Evolutionary conservation across 768 basidiomycete genomes (phyloP).

Genomic region (Steccherinum ochraceum): DNA sequence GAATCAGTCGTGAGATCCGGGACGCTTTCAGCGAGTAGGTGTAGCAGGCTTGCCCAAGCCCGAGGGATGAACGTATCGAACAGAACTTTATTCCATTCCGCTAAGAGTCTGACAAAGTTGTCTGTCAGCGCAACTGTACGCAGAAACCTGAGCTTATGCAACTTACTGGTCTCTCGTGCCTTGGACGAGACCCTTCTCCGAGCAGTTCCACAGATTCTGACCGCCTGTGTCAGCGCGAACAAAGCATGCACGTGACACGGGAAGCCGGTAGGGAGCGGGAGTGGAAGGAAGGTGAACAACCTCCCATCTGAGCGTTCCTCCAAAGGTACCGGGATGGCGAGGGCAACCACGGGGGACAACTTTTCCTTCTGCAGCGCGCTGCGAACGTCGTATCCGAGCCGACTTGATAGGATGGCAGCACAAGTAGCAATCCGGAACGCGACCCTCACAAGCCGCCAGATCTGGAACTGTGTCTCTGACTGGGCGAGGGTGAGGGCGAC

Average conservation of each 20-base stretch:
- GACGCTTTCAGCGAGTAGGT: conserved; percentile 19
- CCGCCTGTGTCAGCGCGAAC: conserved; percentile 42
- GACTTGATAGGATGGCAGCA: conserved; percentile 18
- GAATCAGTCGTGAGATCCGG: conserved; percentile 20
- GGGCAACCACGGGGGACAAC: conserved; percentile 30
- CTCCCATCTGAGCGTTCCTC: conserved; percentile 24
- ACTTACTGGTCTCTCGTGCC: conserved; percentile 38
- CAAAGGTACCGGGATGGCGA: conserved; percentile 30
- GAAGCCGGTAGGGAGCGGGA: conserved; percentile 40
- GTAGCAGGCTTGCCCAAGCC: conserved; percentile 34
- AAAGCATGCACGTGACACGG: conserved; percentile 39
- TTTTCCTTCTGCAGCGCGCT: conserved; percentile 32
- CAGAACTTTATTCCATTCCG: conserved; percentile 42
- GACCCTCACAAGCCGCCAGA: conserved; percentile 8
- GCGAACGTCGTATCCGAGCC: conserved; percentile 20
- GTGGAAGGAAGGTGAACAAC: conserved; percentile 43
- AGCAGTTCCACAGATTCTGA: conserved; percentile 37
- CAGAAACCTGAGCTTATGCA: no score
- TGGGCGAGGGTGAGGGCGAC: conserved; percentile 7
- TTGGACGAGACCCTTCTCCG: conserved; percentile 30
- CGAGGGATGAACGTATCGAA: conserved; percentile 40
- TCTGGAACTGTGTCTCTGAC: neutral
- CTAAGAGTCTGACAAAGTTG: conserved; percentile 39
- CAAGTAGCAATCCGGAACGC: conserved; percentile 23
- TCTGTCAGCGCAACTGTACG: no score